A percentile compares a stretch with the other conserved stretches of the same genome.
Evolutionary conservation across 1,139 yeast genomes (phyloP).

Genomic region (Kluyveromyces sp.): DNA sequence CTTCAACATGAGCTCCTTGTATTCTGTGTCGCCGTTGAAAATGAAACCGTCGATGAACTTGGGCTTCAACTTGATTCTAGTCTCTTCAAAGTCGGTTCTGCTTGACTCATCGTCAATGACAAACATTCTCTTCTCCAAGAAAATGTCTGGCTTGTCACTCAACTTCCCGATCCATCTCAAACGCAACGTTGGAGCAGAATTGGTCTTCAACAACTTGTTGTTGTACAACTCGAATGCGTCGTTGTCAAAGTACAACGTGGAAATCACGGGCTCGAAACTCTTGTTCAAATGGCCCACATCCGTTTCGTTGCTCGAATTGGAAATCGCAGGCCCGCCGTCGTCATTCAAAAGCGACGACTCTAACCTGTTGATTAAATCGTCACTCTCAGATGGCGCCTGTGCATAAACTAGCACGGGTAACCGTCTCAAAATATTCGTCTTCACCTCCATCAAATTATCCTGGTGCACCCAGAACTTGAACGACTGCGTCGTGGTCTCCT

Average conservation of each 20-base stretch:
- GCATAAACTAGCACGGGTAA: constrained; percentile 84
- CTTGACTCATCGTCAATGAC: constrained; percentile 53
- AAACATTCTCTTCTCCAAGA: constrained; percentile 67
- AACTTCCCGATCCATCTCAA: constrained; percentile 88
- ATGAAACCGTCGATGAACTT: constrained; percentile 66
- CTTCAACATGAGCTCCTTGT: constrained; percentile 40
- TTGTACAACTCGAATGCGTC: constrained; percentile 77
- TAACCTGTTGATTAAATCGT: constrained; percentile 22
- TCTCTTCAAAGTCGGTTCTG: constrained; percentile 36
- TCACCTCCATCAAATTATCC: constrained; percentile 93
- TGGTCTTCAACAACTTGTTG: constrained; percentile 64
- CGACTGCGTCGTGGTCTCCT: constrained; percentile 56
- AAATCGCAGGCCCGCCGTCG: constrained; percentile 27
- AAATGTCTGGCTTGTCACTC: constrained; percentile 64
- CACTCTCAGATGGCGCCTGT: constrained; percentile 30
- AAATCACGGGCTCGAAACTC: constrained; percentile 72
- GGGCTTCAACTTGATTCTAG: constrained; percentile 62
- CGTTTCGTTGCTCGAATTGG: constrained; percentile 18
- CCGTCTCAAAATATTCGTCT: constrained; percentile 86
- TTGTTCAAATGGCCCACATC: constrained; percentile 36
- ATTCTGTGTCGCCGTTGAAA: constrained; percentile 37
- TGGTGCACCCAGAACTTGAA: constrained; percentile 95
- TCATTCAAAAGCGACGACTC: constrained; percentile 33
- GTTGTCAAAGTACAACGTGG: constrained; percentile 84
- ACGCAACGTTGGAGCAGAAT: constrained; percentile 69